These are phyloP conservation scores for Chlorella sp. DNA, from an alignment of 139 green algal genomes.

Conservation along the genomic window DNA sequence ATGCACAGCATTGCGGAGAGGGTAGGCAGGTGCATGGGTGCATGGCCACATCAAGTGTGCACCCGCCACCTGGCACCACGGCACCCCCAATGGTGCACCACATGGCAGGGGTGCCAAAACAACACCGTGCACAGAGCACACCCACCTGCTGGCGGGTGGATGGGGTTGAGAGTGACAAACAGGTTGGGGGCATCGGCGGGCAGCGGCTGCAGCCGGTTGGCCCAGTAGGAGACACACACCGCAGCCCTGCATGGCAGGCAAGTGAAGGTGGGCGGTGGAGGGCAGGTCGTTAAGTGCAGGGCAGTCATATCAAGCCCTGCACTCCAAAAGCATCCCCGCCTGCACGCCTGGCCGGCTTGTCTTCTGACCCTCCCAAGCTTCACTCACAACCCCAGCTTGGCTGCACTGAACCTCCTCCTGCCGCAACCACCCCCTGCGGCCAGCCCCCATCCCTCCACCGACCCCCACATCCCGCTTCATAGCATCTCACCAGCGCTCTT, in stretches of 20 bases:
- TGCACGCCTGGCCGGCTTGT: too few species aligned
- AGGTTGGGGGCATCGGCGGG: constrained; percentile 68
- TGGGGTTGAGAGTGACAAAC: constrained; percentile 97
- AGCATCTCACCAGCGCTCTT: too few species aligned
- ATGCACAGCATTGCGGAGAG: background rate
- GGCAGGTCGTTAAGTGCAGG: background rate
- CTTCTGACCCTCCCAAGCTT: background rate
- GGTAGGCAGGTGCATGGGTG: background rate
- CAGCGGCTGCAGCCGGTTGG: constrained; percentile 90
- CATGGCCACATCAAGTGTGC: too few species aligned
- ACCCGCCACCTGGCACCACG: background rate
- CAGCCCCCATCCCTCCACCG: too few species aligned
- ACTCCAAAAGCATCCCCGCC: too few species aligned
- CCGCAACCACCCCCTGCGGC: too few species aligned
- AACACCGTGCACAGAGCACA: background rate
- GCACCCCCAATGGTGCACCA: background rate
- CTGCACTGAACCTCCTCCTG: too few species aligned
- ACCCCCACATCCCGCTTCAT: too few species aligned
- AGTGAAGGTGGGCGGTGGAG: background rate
- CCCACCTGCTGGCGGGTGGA: constrained; percentile 55
- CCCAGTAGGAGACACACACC: constrained; percentile 94
- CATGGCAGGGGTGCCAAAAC: background rate
- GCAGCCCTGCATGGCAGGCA: constrained; percentile 23
- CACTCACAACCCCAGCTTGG: background rate
- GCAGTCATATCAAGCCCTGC: too few species aligned